These are phyloP conservation scores for Fragaria nilgerrensis DNA, from an alignment of 306 rosid species.

Conservation along the genomic window DNA sequence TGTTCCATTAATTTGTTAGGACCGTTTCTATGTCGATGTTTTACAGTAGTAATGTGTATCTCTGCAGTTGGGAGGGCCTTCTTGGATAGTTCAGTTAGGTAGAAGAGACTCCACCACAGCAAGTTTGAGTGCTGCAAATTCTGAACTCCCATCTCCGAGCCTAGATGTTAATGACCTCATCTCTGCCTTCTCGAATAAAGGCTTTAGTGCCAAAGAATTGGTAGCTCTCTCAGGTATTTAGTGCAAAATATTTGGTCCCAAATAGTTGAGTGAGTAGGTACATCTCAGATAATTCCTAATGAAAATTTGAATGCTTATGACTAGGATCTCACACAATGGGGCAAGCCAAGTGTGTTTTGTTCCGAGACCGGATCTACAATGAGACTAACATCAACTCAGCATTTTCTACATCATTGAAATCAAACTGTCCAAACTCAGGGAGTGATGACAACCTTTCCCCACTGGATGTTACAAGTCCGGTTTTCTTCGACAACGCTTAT, in stretches of 20 bases:
- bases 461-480: slow-evolving; percentile 49
- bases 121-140: slow-evolving; percentile 57
- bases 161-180: slow-evolving; percentile 47
- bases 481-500: slow-evolving; percentile 54
- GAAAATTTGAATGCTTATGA: neutral
- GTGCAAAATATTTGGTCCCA: neutral
- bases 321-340: slow-evolving; percentile 75
- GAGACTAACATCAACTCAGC: slow-evolving; percentile 48
- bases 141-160: slow-evolving; percentile 58
- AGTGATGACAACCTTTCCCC: slow-evolving; percentile 52
- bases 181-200: slow-evolving; percentile 52
- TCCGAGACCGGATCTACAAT: slow-evolving; percentile 51
- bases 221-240: slow-evolving; percentile 66
- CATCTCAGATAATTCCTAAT: neutral
- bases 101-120: slow-evolving; percentile 73
- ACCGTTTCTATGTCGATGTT: neutral
- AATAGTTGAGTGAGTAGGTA: neutral
- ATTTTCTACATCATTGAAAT: slow-evolving; percentile 49
- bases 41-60: neutral
- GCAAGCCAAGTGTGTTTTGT: slow-evolving; percentile 57
- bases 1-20: neutral
- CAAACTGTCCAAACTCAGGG: slow-evolving; percentile 48
- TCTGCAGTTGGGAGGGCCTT: slow-evolving; percentile 59
- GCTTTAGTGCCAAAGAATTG: slow-evolving; percentile 52
- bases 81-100: slow-evolving; percentile 61